A percentile compares a stretch with the other conserved stretches of the same genome.
These are phyloP conservation scores for Adansonia gregorii DNA, from an alignment of 441 rosid species.

Conservation along the genomic window DNA sequence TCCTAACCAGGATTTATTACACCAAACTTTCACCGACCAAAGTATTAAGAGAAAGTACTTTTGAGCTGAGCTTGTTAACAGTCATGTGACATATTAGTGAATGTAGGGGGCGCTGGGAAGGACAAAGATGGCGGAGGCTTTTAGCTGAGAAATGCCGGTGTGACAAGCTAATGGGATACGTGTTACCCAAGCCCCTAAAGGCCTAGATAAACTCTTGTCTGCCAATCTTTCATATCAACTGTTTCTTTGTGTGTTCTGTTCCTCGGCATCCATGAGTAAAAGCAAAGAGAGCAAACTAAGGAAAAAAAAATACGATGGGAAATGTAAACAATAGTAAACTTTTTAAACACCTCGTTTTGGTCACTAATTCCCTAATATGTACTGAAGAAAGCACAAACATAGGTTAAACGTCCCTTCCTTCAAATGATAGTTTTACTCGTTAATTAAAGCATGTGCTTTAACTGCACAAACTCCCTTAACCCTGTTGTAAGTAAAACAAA, in stretches of 20 bases:
- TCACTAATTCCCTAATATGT: conserved; percentile 15
- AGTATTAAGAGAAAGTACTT: not conserved
- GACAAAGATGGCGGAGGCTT: not conserved
- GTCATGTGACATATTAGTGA: conserved; percentile 7
- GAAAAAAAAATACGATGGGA: conserved; percentile 18
- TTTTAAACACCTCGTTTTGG: conserved; percentile 12
- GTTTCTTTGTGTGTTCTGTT: conserved; percentile 23
- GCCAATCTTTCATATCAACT: conserved; percentile 32
- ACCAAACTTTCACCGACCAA: not conserved
- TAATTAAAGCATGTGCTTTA: conserved; percentile 20
- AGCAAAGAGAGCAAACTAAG: conserved; percentile 13
- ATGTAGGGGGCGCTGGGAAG: conserved; percentile 3
- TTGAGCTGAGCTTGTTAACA: not conserved
- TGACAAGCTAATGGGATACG: conserved; percentile 13
- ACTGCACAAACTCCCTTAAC: conserved; percentile 11
- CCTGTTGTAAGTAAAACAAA: conserved; percentile 16
- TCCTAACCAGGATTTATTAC: conserved; percentile 9
- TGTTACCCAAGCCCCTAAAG: conserved; percentile 22
- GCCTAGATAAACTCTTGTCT: conserved; percentile 22
- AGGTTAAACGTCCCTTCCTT: conserved; percentile 14
- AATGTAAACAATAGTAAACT: not conserved
- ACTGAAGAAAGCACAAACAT: conserved; percentile 20
- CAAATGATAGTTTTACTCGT: conserved; percentile 13
- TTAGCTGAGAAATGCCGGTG: not conserved
- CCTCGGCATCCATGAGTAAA: conserved; percentile 21